Conservation (phyloP, 176 grass and related monocot species). For the Avena sativa region DNA sequence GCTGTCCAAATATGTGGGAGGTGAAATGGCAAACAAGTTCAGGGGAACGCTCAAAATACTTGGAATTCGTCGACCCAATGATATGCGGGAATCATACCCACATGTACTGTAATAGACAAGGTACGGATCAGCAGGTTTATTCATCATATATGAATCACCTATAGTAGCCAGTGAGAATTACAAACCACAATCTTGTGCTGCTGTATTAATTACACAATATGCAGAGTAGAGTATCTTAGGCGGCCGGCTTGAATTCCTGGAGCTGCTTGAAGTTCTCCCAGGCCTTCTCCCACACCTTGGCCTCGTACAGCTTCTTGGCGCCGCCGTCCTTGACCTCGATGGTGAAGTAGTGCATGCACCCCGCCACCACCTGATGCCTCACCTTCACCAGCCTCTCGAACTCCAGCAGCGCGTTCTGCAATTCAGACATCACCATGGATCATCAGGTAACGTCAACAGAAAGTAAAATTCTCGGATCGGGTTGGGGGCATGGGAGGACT, state of each 20-base stretch:
- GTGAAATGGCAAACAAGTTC: too few relatives aligned
- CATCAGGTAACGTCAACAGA: background rate
- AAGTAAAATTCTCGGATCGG: background rate
- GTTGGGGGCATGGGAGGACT: background rate
- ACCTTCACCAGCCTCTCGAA: slow-evolving; percentile 68
- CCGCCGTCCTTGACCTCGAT: slow-evolving; percentile 65
- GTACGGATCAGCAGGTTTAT: too few relatives aligned
- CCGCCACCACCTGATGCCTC: slow-evolving; percentile 57
- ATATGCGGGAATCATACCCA: too few relatives aligned
- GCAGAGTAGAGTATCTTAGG: background rate
- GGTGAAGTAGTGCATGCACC: slow-evolving; percentile 66
- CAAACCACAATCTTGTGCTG: background rate
- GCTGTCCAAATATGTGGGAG: too few relatives aligned
- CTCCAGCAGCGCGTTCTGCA: slow-evolving; percentile 57
- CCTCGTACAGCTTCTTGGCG: slow-evolving; percentile 61
- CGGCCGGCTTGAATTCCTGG: slow-evolving; percentile 57
- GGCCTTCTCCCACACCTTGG: slow-evolving; percentile 52
- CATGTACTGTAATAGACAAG: too few relatives aligned
- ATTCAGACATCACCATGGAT: background rate
- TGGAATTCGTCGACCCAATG: too few relatives aligned
- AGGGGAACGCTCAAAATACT: too few relatives aligned
- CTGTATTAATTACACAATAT: too few relatives aligned
- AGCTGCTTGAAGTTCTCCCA: slow-evolving; percentile 76
- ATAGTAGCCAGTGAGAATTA: background rate
- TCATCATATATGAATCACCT: too few relatives aligned